A percentile compares a stretch with the other conserved stretches of the same genome.
Conservation (phyloP, 1,284 basidiomycete genomes). For the Mycocalia duriaeana region DNA sequence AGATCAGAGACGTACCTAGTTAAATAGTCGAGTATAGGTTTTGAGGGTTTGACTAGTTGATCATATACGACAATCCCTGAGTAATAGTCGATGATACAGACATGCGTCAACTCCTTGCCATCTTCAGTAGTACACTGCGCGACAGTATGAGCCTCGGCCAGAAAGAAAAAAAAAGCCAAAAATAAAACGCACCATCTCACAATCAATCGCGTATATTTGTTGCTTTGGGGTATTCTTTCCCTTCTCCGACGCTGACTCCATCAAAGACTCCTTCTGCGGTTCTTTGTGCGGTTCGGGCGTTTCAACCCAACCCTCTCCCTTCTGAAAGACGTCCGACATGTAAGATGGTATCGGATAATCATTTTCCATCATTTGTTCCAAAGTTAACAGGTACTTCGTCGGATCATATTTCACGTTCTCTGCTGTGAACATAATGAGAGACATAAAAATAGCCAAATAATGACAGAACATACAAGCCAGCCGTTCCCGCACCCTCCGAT, state of each 20-base stretch:
- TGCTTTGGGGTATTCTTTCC: constrained; percentile 24
- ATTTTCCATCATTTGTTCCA: constrained; percentile 86
- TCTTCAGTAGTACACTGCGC: constrained; percentile 77
- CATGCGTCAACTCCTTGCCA: constrained; percentile 81
- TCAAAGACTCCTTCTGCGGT: no score
- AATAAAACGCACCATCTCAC: constrained; percentile 76
- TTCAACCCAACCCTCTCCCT: constrained; percentile 66
- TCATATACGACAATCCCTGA: constrained; percentile 76
- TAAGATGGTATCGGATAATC: constrained; percentile 85
- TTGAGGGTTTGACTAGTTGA: constrained; percentile 79
- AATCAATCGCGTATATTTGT: constrained; percentile 74
- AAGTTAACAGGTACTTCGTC: constrained; percentile 65
- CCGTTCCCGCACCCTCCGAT: constrained; percentile 51
- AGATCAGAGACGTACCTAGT: constrained; percentile 55
- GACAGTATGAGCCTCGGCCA: neutral
- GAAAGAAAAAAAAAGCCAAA: constrained; percentile 1
- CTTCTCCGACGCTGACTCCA: no score
- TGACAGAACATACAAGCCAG: constrained; percentile 44
- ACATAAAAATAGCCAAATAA: neutral
- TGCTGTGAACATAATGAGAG: no score
- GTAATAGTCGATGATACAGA: constrained; percentile 77
- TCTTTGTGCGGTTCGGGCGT: constrained; percentile 50
- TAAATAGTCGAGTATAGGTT: constrained; percentile 81
- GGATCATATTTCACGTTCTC: constrained; percentile 59
- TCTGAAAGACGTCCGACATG: constrained; percentile 63